These are phyloP conservation scores for Vitis rupestris DNA, from an alignment of 164 flowering plant species.

Conservation along the genomic window DNA sequence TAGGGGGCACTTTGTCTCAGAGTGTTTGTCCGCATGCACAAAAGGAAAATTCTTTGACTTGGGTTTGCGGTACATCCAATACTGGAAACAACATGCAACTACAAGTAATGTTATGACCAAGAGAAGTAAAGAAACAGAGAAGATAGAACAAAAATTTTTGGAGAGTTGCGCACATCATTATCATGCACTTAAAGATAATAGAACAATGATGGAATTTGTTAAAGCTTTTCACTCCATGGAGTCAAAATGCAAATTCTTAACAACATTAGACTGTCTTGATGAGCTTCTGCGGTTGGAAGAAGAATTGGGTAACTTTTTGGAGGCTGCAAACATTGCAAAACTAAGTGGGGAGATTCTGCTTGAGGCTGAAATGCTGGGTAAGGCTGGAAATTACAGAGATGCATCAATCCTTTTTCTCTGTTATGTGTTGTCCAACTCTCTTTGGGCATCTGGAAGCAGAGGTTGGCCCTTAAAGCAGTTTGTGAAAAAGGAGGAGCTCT, in stretches of 20 bases:
- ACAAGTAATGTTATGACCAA: not conserved
- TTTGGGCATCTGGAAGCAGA: conserved; percentile 41
- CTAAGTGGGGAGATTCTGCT: conserved; percentile 30
- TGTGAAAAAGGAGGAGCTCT: conserved; percentile 34
- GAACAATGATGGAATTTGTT: conserved; percentile 31
- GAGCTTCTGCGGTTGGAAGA: conserved; percentile 43
- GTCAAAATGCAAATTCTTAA: conserved; percentile 22
- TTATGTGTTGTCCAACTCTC: conserved; percentile 37
- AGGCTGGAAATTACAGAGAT: conserved; percentile 29
- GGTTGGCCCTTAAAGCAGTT: conserved; percentile 71
- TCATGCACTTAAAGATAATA: conserved; percentile 15
- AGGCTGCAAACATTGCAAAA: conserved; percentile 48
- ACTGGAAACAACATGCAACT: conserved; percentile 16
- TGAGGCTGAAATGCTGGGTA: conserved; percentile 44
- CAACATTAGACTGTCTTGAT: conserved; percentile 24
- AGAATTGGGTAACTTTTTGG: conserved; percentile 42
- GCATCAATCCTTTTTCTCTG: conserved; percentile 30
- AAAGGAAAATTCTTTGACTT: too few species aligned
- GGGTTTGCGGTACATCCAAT: too few species aligned
- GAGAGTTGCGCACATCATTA: conserved; percentile 22
- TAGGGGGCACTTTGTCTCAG: too few species aligned
- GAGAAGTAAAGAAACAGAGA: conserved; percentile 10
- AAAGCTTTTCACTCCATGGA: conserved; percentile 22
- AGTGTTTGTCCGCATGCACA: too few species aligned
- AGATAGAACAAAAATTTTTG: conserved; percentile 19